Conservation (phyloP, 2,329 filamentous ascomycete genomes). For the Orbilia blumenaviensis region DNA sequence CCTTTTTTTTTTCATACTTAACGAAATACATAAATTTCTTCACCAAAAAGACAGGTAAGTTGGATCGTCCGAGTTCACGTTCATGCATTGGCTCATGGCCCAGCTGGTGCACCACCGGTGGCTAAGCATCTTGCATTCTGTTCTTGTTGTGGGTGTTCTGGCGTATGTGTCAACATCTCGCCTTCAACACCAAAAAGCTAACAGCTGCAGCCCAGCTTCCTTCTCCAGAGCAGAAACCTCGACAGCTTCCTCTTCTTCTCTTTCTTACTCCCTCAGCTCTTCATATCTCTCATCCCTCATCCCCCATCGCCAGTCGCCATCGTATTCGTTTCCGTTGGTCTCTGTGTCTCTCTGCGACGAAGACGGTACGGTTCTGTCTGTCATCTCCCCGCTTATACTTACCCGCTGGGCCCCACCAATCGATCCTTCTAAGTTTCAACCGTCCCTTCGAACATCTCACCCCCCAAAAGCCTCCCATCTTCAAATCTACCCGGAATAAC, state of each 20-base stretch:
- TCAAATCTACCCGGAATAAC: background rate
- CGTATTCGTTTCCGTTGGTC: background rate
- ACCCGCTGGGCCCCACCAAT: constrained; percentile 15
- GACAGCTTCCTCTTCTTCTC: background rate
- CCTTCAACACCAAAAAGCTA: constrained; percentile 40
- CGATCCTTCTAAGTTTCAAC: background rate
- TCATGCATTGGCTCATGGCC: too few relatives aligned
- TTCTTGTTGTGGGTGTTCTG: constrained; percentile 33
- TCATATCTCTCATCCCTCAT: background rate
- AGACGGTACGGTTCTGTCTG: background rate
- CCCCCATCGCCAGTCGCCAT: background rate
- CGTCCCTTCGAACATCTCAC: background rate
- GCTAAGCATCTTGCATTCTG: background rate
- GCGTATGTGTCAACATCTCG: constrained; percentile 55
- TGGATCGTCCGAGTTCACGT: too few relatives aligned
- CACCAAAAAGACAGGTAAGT: too few relatives aligned
- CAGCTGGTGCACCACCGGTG: too few relatives aligned
- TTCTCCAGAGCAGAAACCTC: constrained; percentile 35
- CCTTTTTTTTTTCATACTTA: too few relatives aligned
- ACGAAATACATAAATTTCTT: too few relatives aligned
- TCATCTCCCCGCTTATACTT: constrained; percentile 17
- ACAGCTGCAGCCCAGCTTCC: constrained; percentile 47
- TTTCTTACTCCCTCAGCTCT: background rate
- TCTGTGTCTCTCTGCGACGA: background rate
- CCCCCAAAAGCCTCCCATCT: too few relatives aligned